Evolutionary conservation across 768 basidiomycete genomes (phyloP).

Genomic region (Boletus bicolor): DNA sequence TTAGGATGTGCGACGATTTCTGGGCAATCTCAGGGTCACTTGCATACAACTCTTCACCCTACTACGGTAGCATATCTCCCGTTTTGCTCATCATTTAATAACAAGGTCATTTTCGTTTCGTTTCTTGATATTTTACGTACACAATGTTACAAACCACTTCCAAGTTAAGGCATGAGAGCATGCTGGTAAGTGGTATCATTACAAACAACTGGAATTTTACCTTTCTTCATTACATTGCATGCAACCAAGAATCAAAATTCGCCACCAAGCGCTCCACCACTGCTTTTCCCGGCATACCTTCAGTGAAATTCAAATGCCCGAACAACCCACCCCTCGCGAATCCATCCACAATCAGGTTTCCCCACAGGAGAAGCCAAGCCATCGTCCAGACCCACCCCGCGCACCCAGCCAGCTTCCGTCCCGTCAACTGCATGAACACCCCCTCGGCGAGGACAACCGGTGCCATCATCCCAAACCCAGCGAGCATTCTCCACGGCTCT

Average conservation of each 20-base stretch:
- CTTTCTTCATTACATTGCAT: neutral
- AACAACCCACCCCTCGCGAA: conserved; percentile 15
- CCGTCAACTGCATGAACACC: conserved; percentile 20
- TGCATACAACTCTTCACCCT: no score
- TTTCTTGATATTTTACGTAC: neutral
- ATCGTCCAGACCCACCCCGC: conserved; percentile 36
- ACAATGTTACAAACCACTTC: neutral
- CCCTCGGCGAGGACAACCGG: conserved; percentile 46
- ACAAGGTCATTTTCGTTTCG: neutral
- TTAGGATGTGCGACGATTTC: no score
- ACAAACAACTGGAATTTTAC: no score
- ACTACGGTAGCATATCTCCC: no score
- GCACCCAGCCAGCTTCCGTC: conserved; percentile 27
- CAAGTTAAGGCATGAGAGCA: no score
- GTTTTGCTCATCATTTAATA: neutral
- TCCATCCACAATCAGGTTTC: conserved; percentile 21
- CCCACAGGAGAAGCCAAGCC: conserved; percentile 26
- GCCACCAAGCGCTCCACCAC: conserved; percentile 6
- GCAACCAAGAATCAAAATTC: conserved; percentile 13
- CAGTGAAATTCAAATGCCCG: neutral
- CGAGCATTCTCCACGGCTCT: conserved; percentile 39
- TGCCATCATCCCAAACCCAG: conserved; percentile 56
- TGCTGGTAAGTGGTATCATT: no score
- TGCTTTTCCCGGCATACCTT: neutral
- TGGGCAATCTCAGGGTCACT: no score